These are phyloP conservation scores for Sparassis latifolia DNA, from an alignment of 1,284 basidiomycete species.

Conservation along the genomic window DNA sequence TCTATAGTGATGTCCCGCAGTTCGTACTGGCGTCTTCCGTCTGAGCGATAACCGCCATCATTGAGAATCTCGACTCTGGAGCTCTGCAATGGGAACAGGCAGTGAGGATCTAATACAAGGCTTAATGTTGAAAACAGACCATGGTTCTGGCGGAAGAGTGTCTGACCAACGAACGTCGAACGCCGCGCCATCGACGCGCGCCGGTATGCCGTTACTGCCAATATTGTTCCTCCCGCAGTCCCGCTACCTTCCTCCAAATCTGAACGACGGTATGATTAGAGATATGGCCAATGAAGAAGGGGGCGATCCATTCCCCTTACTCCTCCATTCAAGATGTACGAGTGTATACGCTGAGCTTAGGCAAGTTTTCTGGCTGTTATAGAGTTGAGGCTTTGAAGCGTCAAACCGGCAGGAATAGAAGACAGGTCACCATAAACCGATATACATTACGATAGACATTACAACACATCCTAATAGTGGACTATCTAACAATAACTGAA, in stretches of 20 bases:
- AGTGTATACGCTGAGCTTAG: conserved; percentile 55
- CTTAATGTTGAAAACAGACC: too few relatives aligned
- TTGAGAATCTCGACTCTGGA: conserved; percentile 87
- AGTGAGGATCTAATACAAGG: background rate
- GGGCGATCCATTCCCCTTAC: conserved; percentile 69
- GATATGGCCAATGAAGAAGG: conserved; percentile 34
- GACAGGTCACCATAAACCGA: background rate
- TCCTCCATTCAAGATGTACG: conserved; percentile 67
- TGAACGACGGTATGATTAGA: background rate
- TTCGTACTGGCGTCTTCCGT: conserved; percentile 87
- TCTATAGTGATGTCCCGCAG: conserved; percentile 79
- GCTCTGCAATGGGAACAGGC: conserved; percentile 38
- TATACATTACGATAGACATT: background rate
- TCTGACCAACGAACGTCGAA: too few relatives aligned
- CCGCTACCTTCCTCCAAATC: too few relatives aligned
- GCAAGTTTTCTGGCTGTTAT: background rate
- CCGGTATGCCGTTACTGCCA: too few relatives aligned
- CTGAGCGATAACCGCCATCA: conserved; percentile 83
- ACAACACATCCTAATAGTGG: background rate
- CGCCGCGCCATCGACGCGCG: too few relatives aligned
- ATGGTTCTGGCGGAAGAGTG: too few relatives aligned
- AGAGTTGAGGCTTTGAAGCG: background rate
- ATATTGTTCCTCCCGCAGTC: too few relatives aligned
- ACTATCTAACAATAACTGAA: background rate
- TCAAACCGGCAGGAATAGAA: background rate